phyloP scores from a whole-genome alignment of 176 grass and related monocot genomes.

The Musa schizocarpa region DNA sequence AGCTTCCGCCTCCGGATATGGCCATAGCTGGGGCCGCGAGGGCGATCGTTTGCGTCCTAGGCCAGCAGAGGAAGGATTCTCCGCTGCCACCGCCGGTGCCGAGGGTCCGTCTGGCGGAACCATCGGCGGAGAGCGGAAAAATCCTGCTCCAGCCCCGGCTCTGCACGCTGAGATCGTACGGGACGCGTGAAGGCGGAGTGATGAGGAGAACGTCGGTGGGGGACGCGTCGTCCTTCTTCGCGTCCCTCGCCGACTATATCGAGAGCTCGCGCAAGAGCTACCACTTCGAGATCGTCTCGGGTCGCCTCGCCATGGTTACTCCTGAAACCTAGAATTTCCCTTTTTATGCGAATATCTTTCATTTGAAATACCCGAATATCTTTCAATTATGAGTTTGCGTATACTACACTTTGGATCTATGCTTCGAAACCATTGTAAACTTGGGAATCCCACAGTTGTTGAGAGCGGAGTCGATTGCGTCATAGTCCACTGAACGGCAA shows the following conservation, averaged over 20 bases:
- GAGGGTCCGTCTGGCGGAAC: constrained; percentile 4
- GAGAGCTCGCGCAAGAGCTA: constrained; percentile 90
- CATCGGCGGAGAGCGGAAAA: constrained; percentile 32
- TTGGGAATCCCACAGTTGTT: no score
- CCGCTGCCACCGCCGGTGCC: background rate
- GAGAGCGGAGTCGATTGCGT: background rate
- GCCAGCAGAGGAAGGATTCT: constrained; percentile 26
- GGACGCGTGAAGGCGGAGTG: constrained; percentile 27
- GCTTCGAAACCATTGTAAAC: no score
- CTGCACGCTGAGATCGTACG: constrained; percentile 84
- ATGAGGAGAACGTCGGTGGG: constrained; percentile 22
- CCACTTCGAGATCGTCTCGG: constrained; percentile 85
- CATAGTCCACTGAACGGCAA: background rate
- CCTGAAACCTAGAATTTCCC: background rate
- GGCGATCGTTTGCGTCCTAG: constrained; percentile 56
- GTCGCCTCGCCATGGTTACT: constrained; percentile 85
- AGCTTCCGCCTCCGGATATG: background rate
- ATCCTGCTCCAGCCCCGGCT: constrained; percentile 83
- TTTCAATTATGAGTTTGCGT: no score
- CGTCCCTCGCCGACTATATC: constrained; percentile 82
- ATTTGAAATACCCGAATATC: background rate
- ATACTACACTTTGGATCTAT: no score
- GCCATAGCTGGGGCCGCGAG: constrained; percentile 32
- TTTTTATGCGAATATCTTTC: background rate
- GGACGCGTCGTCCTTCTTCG: constrained; percentile 63